Evolutionary conservation across 805 yeast genomes (phyloP), one percentile per base, ranked within the genome.

Genomic region (Komagataella mondaviorum): DNA sequence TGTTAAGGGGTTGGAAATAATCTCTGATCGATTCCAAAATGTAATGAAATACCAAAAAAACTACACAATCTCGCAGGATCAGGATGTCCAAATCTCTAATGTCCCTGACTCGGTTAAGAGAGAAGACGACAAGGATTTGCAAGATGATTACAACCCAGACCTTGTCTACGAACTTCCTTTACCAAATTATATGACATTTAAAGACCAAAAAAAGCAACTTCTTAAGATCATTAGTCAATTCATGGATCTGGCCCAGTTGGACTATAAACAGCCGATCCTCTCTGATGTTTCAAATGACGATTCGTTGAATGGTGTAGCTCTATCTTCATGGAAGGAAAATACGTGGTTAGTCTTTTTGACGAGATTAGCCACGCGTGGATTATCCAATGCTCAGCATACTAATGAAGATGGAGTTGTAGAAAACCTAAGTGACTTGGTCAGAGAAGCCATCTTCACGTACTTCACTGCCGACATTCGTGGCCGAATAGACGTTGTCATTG

Each of bases 301-400:
- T 18, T 22, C 36, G 50, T 76, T 91, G 73, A 75, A 81, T 6
- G 79, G 75, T 54, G 68, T 75, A 7, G 81, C 80, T 2, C 74
- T 76, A 30, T 63, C 71, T 8, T 63, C 68, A 22, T 77, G 82
- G 82, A 70, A 67, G 49, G 75, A 73, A 45, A 83, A 82, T 55
- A 79, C 91, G 1, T 89, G 96, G 96, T 68, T 88, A 12, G 70
- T 82, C 3, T 60, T 91, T 12, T 69, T 90, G 45, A 78, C 88
- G 1, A 72, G 98, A 61, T 66, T 89, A 47, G 86, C 93, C 0
- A 82, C 96, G 0, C 72, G 99, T 57, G 99, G 97, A 0, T 71
- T 86, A 56, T 69, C 66, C 54, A 54, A 61, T 24, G 48, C 44
- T 4, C 44, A 44, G 17, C 51, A 23, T 4, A 47, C 45, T 6